These are phyloP conservation scores for Durotheca rogersii DNA, from an alignment of 495 filamentous ascomycete genomes.

Conservation along the genomic window DNA sequence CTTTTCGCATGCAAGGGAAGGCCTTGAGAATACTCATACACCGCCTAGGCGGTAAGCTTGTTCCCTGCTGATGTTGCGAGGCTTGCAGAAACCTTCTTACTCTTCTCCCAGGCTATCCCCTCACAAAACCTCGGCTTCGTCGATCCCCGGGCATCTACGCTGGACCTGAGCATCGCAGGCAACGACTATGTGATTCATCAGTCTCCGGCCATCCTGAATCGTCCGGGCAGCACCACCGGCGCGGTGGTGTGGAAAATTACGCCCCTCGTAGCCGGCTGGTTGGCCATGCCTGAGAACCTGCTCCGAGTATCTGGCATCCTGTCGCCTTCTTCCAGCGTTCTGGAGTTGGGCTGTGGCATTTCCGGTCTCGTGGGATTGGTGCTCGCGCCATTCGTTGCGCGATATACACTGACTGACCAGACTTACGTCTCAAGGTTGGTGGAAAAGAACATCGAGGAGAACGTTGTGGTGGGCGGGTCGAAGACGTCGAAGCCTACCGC, in stretches of 20 bases:
- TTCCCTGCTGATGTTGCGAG: too few species aligned
- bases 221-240: slow-evolving; percentile 84
- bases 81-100: slow-evolving; percentile 87
- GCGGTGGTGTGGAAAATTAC: slow-evolving; percentile 88
- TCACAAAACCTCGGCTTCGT: slow-evolving; percentile 83
- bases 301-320: slow-evolving; percentile 63
- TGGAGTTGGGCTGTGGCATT: slow-evolving; percentile 89
- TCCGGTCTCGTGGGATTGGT: slow-evolving; percentile 71
- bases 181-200: slow-evolving; percentile 79
- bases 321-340: slow-evolving; percentile 54
- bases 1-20: too few species aligned
- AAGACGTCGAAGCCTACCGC: background rate
- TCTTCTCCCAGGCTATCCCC: slow-evolving; percentile 75
- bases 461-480: slow-evolving; percentile 33
- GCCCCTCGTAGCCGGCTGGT: slow-evolving; percentile 80
- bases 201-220: slow-evolving; percentile 76
- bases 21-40: too few species aligned
- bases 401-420: slow-evolving; percentile 86
- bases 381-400: slow-evolving; percentile 59
- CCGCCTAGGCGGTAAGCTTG: too few species aligned
- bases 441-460: slow-evolving; percentile 71
- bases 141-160: slow-evolving; percentile 60
- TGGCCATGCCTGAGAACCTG: slow-evolving; percentile 61
- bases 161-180: slow-evolving; percentile 69
- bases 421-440: slow-evolving; percentile 75